Evolutionary conservation across 495 filamentous ascomycete genomes (phyloP).

Genomic region (Thozetella sp.): DNA sequence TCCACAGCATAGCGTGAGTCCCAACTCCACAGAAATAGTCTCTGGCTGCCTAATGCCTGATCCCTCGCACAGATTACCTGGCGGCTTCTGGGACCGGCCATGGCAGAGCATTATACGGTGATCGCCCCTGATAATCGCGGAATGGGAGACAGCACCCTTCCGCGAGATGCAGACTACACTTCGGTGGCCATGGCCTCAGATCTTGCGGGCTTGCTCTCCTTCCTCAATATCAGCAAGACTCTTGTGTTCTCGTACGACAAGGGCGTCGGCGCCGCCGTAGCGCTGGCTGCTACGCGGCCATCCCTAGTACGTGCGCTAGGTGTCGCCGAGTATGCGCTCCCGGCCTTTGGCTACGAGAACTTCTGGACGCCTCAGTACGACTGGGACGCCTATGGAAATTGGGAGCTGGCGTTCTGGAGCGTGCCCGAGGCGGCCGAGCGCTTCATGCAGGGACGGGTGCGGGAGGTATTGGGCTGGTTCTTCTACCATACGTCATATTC

Average conservation of each 20-base stretch:
- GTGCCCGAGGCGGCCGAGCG: slow-evolving; percentile 43
- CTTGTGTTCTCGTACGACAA: slow-evolving; percentile 43
- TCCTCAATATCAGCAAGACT: slow-evolving; percentile 34
- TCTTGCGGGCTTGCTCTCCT: slow-evolving; percentile 36
- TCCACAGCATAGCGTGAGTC: slow-evolving; percentile 36
- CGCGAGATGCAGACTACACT: slow-evolving; percentile 31
- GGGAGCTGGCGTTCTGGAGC: slow-evolving; percentile 44
- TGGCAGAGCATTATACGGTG: slow-evolving; percentile 55
- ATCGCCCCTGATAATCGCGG: slow-evolving; percentile 42
- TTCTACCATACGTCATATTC: slow-evolving; percentile 38
- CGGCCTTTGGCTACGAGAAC: slow-evolving; percentile 36
- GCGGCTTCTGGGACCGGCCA: slow-evolving; percentile 57
- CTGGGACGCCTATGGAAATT: slow-evolving; percentile 36
- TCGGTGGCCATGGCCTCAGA: slow-evolving; percentile 27
- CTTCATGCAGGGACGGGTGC: slow-evolving; percentile 36
- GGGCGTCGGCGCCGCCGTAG: slow-evolving; percentile 33
- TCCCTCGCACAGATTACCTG: no score
- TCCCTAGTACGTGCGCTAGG: slow-evolving; percentile 23
- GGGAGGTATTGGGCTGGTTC: slow-evolving; percentile 40
- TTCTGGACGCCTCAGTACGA: slow-evolving; percentile 17
- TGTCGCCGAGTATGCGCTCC: slow-evolving; percentile 35
- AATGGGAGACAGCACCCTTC: slow-evolving; percentile 34
- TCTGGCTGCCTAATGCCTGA: no score
- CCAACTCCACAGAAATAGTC: no score
- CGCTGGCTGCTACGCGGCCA: slow-evolving; percentile 28